Percentiles rank a stretch among this genome's conserved stretches.
Conservation (phyloP, 768 basidiomycete genomes). For the Gelatoporia subvermispora region DNA sequence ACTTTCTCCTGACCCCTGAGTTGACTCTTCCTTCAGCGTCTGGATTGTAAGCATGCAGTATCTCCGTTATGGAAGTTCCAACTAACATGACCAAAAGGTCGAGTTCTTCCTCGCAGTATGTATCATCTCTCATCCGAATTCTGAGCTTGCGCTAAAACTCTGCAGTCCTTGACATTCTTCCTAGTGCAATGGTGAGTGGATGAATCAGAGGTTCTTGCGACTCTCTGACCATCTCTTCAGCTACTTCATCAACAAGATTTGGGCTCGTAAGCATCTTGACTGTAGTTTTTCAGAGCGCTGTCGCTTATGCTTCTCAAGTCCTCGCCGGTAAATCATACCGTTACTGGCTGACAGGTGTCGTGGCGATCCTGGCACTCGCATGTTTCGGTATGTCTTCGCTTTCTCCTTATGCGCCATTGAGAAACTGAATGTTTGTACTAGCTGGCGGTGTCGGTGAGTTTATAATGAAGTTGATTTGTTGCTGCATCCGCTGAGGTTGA, state of each 20-base stretch:
- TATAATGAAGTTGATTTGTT: no score
- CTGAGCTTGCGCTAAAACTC: background rate
- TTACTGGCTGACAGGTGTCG: no score
- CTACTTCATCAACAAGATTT: conserved; percentile 1
- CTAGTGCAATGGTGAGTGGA: background rate
- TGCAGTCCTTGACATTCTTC: background rate
- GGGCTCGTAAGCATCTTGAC: background rate
- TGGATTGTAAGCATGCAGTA: no score
- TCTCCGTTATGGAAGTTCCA: no score
- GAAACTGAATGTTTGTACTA: background rate
- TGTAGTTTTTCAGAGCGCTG: background rate
- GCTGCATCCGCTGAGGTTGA: no score
- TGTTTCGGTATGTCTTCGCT: background rate
- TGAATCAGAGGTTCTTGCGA: no score
- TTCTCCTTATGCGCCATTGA: background rate
- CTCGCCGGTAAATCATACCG: no score
- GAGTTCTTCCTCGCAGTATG: background rate
- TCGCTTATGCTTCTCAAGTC: background rate
- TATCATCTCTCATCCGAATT: background rate
- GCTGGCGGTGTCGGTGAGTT: conserved; percentile 1
- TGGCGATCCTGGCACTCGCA: no score
- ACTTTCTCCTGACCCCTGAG: no score
- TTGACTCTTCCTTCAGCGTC: no score
- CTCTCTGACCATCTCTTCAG: background rate
- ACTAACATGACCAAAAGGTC: background rate